Percentiles rank a stretch among this genome's conserved stretches.
Conservation (phyloP, 805 yeast species). For the Barnettozyma siamensis region DNA sequence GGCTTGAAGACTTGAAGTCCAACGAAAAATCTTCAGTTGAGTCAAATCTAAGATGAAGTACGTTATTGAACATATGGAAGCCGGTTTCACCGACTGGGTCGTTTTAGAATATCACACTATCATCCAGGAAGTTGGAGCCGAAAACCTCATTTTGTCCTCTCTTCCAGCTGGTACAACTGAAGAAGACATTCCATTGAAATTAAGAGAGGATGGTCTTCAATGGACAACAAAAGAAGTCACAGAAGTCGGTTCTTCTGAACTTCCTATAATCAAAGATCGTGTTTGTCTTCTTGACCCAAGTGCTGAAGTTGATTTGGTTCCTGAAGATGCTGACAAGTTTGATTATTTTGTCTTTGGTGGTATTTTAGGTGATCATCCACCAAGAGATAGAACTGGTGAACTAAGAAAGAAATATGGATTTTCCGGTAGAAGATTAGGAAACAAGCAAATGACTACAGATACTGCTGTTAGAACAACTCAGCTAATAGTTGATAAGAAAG, state of each 20-base stretch:
- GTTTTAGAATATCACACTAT: conserved; percentile 79
- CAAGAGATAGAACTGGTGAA: conserved; percentile 88
- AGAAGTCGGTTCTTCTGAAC: conserved; percentile 29
- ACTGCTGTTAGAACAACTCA: conserved; percentile 94
- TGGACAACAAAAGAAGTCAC: conserved; percentile 78
- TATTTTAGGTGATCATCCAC: conserved; percentile 89
- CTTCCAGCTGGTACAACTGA: conserved; percentile 59
- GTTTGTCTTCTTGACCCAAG: conserved; percentile 89
- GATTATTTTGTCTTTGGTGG: conserved; percentile 96
- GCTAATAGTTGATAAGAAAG: conserved; percentile 56
- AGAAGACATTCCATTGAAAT: conserved; percentile 54
- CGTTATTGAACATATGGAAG: conserved; percentile 96
- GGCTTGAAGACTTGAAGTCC: too few relatives aligned
- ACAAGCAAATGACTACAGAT: conserved; percentile 94
- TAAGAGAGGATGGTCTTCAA: conserved; percentile 59
- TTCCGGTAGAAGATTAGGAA: conserved; percentile 81
- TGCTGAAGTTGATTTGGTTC: conserved; percentile 67
- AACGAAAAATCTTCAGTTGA: neutral
- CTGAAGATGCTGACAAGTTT: conserved; percentile 58
- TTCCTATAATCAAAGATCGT: conserved; percentile 43
- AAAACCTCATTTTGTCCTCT: conserved; percentile 71
- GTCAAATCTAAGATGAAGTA: conserved; percentile 74
- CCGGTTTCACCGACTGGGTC: conserved; percentile 96
- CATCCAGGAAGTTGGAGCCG: conserved; percentile 73
- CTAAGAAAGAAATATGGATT: conserved; percentile 75